Evolutionary conservation across 805 yeast species (phyloP), one percentile per base, ranked within the genome.

Genomic region (Lachancea nothofagi): DNA sequence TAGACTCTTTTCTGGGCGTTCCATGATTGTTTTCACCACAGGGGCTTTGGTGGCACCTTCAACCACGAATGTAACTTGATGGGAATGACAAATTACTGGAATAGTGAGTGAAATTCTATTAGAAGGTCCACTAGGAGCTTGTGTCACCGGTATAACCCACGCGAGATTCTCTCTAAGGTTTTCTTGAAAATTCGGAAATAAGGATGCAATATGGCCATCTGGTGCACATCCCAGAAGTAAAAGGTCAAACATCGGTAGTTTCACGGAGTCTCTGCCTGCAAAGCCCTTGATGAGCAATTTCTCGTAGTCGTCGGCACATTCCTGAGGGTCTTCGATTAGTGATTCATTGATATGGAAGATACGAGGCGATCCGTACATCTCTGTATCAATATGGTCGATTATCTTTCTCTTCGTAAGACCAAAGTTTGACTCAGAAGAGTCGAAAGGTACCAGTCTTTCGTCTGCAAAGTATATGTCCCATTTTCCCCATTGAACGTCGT

Each of bases 381-480:
- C 52, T 35, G 59, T 48, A 45, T 62, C 58, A 35, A 54, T 60
- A 40, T 65, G 65, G 65, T 87, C 96, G 47, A 90, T 80, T 30
- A 93, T 73, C 46, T 83, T 80, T 37, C 90, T 67, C 58, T 87
- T 86, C 36, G 93, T 87, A 44, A 75, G 77, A n/a, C 97, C 97
- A 54, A 81, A 90, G 61, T 90, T 90, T 40, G 94, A 82, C 54
- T 87, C 90, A 7, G 75, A 75, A 20, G 84, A 77, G 36, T 76
- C 82, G 49, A 87, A 85, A 30, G 96, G 93, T 29, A 90, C 97
- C 47, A 90, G 70, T 61, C 97, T 77, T 67, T 90, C 97, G 64
- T 90, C 97, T 5, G 96, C 96, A 66, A 90, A 89, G 63, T 87
- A 90, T 36, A 90, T 77, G 61, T 90, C 97, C 97, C 97, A 90